Evolutionary conservation across 495 filamentous ascomycete genomes (phyloP), one percentile per base, ranked within the genome.

Genomic region (Aspergillus homomorphus): DNA sequence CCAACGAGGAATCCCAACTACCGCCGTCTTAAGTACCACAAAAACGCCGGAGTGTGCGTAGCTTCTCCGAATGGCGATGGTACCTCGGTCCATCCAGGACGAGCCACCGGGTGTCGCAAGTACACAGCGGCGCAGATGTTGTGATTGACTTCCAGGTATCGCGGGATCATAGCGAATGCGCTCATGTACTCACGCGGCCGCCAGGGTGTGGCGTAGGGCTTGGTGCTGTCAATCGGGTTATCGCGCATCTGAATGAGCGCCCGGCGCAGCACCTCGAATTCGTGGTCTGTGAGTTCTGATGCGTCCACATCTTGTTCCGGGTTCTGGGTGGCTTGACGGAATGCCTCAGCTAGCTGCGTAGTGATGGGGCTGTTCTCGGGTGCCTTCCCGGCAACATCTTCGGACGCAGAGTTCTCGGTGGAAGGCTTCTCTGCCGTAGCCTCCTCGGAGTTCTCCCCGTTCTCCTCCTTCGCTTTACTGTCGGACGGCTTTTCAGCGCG

Each of bases 101-200:
- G 80, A n/a, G 90, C 95, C 49, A 97, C 95, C 3, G 94, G 95
- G 77, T 98, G 92, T 59, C 94, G 83, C 60, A 98, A 74, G 75
- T 98, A 98, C 43, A 98, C 93, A 19, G 94, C 94, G 16, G 91
- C 84, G 76, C 94, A 98, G 65, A 96, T 88, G 65, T 89, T 91
- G 69, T 93, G 92, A 78, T 97, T 96, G 66, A 98, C 94, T 77
- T 98, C 94, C 57, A 98, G 82, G 75, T 96, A 98, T 57, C 89
- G 80, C 20, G 94, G 94, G 58, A 98, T 91, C 72, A 96, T 96
- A 15, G 92, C 91, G 71, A 98, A 98, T 2, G 91, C 84, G 19
- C 81, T 77, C 89, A 98, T 92, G 77, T 83, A 98, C 50, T 86
- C 80, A 43, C 92, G 79, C n/a, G 94, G 94, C 26, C 77, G 70